Evolutionary conservation across 768 basidiomycete species (phyloP).

Genomic region (Tricholoma matsutake): DNA sequence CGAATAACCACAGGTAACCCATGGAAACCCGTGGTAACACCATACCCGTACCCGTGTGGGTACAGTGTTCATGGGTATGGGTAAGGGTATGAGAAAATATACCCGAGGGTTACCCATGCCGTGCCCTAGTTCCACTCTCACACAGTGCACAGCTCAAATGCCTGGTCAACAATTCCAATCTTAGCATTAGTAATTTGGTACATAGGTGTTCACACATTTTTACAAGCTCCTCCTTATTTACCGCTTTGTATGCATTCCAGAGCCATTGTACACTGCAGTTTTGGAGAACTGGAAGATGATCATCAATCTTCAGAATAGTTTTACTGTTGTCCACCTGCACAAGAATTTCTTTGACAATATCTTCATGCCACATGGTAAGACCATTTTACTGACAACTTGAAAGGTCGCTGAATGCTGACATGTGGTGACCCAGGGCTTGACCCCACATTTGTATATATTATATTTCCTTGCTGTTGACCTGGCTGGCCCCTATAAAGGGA

Average conservation of each 20-base stretch:
- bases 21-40: too few species aligned
- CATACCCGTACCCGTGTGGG: too few species aligned
- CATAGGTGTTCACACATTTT: neutral
- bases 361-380: conserved; percentile 32
- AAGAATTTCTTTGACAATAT: conserved; percentile 29
- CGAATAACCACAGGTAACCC: too few species aligned
- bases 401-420: conserved; percentile 34
- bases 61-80: too few species aligned
- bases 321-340: conserved; percentile 15
- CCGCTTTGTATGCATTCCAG: neutral
- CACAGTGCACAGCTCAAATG: neutral
- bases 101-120: too few species aligned
- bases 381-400: conserved; percentile 28
- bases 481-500: too few species aligned
- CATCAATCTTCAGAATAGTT: neutral
- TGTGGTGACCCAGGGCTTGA: conserved; percentile 35
- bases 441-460: too few species aligned
- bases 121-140: neutral
- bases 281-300: neutral
- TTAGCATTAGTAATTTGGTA: neutral
- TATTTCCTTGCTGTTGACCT: too few species aligned
- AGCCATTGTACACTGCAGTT: neutral
- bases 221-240: neutral
- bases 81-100: too few species aligned
- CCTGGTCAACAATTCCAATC: neutral